Evolutionary conservation across 352 stramenopile genomes (phyloP), one percentile per base, ranked within the genome.

Genomic region (Pythium biforme): DNA sequence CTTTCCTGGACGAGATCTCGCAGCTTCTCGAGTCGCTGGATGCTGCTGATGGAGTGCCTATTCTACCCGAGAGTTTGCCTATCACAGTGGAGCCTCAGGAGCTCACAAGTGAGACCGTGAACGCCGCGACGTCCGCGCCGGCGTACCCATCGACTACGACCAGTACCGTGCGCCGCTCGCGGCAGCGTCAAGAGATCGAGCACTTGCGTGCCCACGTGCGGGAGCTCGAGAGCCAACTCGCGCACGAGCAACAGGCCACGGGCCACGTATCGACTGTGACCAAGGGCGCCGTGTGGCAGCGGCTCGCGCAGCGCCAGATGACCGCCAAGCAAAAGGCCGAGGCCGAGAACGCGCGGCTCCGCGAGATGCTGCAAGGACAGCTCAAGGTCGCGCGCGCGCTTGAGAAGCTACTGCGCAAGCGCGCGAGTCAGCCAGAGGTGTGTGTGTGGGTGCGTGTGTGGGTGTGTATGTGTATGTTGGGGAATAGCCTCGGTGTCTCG

Each of bases 181-280:
- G 59, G 27, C 69, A 69, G 39, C 77, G 76, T 26, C 61, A 78
- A 40, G 70, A 81, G 60, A 50, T 81, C n/a, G 59, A 72, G 17
- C 69, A 66, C 19, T 50, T 81, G 12, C 61, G 68, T 8, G 17
- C 55, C 12, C 74, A 76, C 34, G 50, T 68, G 0, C n/a, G n/a
- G 15, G 68, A 78, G 33, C 56, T 81, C 7, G 60, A 73, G 40
- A 6, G 40, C 15, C 40, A 76, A 37, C 54, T 81, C 34, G 27
- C 19, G 31, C 12, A 40, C 0, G 14, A 34, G 17, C 39, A 61
- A 25, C 37, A 40, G 34, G 14, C 19, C 40, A 29, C 20, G 34
- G 52, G 40, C 40, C 11, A 22, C 40, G 29, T 33, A 33, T 9
- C 4, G 9, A 9, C 29, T 33, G 2, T 25, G 10, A 17, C 31